A percentile compares a stretch with the other conserved stretches of the same genome.
Evolutionary conservation across 257 asterid genomes (phyloP).

Genomic region (Solanum chilense): DNA sequence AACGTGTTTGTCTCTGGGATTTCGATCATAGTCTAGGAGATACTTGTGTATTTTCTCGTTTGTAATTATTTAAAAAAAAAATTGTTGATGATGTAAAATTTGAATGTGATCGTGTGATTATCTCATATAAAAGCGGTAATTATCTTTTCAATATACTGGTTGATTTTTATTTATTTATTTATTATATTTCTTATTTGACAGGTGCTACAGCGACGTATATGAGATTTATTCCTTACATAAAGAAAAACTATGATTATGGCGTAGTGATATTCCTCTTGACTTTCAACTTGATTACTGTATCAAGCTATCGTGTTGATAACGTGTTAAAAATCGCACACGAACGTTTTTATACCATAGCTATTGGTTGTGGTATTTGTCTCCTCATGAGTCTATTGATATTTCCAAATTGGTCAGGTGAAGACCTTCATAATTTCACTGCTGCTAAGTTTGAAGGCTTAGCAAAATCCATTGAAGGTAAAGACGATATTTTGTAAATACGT

Average conservation of each 20-base stretch:
- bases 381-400: slow-evolving; percentile 67
- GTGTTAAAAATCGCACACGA: slow-evolving; percentile 69
- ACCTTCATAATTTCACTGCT: slow-evolving; percentile 66
- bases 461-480: slow-evolving; percentile 60
- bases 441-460: slow-evolving; percentile 86
- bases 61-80: not conserved
- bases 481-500: not conserved
- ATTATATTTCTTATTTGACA: slow-evolving; percentile 1
- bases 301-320: slow-evolving; percentile 71
- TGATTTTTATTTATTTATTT: not conserved
- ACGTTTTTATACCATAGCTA: slow-evolving; percentile 59
- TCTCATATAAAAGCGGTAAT: not conserved
- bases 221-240: slow-evolving; percentile 69
- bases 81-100: not conserved
- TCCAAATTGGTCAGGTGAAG: slow-evolving; percentile 92
- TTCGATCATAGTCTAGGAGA: too few relatives aligned
- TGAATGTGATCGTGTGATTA: not conserved
- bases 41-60: too few relatives aligned
- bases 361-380: slow-evolving; percentile 83
- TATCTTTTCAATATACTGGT: not conserved
- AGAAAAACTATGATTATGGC: slow-evolving; percentile 84
- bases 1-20: too few relatives aligned
- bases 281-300: slow-evolving; percentile 70
- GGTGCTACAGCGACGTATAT: slow-evolving; percentile 65
- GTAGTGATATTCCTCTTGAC: slow-evolving; percentile 91